Evolutionary conservation across 1,284 basidiomycete genomes (phyloP).

Genomic region (Ceratobasidium sp.): DNA sequence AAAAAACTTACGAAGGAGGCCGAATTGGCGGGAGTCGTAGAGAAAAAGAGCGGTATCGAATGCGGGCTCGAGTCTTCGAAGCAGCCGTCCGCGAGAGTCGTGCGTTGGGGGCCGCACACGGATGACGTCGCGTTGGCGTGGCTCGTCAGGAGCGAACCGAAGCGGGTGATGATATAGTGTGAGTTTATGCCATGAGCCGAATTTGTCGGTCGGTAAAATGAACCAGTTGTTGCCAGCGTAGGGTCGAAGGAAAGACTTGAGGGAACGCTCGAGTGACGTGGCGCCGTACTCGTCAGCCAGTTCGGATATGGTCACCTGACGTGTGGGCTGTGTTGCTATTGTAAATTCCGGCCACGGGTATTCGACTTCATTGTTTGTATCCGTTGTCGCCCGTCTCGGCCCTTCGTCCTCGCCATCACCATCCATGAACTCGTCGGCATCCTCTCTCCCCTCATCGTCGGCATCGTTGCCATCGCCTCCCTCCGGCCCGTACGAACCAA

Average conservation of each 20-base stretch:
- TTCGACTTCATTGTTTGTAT: not conserved
- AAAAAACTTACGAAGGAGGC: not conserved
- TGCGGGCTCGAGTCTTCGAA: not conserved
- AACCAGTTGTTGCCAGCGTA: not conserved
- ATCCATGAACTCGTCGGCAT: not conserved
- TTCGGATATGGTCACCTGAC: too few species aligned
- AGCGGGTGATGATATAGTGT: not conserved
- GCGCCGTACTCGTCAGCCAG: not conserved
- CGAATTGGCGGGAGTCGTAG: not conserved
- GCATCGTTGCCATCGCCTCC: not conserved
- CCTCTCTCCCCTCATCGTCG: not conserved
- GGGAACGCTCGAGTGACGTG: not conserved
- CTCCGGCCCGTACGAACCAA: not conserved
- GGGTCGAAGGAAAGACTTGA: constrained; percentile 1
- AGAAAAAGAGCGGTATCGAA: constrained; percentile 15
- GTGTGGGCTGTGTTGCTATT: not conserved
- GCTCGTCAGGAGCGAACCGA: constrained; percentile 5
- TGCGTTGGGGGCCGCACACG: not conserved
- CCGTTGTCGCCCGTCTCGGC: not conserved
- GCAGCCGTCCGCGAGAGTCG: not conserved
- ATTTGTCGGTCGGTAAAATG: not conserved
- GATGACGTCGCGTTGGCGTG: constrained; percentile 1
- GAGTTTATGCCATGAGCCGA: constrained; percentile 12
- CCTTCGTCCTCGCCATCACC: not conserved
- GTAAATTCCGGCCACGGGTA: not conserved